A percentile compares a stretch with the other conserved stretches of the same genome.
phyloP scores from a whole-genome alignment of 345 rosid genomes.

The Rhodomyrtus tomentosa region DNA sequence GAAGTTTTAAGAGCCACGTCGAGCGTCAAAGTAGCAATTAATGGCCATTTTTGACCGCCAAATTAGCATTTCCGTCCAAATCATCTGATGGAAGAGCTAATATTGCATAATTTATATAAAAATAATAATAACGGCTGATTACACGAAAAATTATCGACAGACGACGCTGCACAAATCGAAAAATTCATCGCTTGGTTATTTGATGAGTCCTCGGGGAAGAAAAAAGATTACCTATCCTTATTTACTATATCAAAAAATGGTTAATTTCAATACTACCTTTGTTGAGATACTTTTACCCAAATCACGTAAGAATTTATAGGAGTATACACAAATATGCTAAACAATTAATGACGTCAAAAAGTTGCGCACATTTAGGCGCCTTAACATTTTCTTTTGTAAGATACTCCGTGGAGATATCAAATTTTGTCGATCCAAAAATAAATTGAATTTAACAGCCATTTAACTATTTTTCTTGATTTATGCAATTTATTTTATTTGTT shows the following conservation, averaged over 20 bases:
- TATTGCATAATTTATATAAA: background rate
- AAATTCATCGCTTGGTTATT: background rate
- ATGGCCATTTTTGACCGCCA: background rate
- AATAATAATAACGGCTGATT: background rate
- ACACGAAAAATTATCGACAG: background rate
- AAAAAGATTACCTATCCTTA: background rate
- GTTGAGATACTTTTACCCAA: background rate
- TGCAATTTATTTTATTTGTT: background rate
- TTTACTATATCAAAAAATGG: background rate
- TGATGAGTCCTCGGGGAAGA: background rate
- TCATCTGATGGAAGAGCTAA: background rate
- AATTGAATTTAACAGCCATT: background rate
- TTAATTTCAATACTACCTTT: background rate
- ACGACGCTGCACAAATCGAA: background rate
- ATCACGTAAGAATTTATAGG: background rate
- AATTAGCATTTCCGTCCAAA: background rate
- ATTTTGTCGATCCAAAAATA: background rate
- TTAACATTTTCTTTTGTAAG: background rate
- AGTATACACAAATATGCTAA: background rate
- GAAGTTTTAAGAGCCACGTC: background rate
- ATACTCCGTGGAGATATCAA: background rate
- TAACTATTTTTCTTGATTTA: background rate
- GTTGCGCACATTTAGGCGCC: background rate
- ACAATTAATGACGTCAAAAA: background rate
- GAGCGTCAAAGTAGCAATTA: background rate